phyloP scores from a whole-genome alignment of 306 rosid genomes.

The Rosa persica region DNA sequence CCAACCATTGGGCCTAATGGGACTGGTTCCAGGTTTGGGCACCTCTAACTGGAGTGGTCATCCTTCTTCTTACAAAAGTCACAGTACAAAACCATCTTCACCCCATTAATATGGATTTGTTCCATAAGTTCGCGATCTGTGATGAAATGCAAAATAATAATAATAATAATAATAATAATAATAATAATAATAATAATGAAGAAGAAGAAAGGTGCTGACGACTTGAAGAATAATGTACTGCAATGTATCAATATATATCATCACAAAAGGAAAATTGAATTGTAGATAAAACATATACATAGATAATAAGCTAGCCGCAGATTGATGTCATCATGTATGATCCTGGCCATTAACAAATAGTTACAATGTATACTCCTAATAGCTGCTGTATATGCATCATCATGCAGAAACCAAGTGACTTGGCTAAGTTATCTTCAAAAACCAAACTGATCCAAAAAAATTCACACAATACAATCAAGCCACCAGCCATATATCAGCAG shows the following conservation, averaged over 20 bases:
- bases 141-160: too few species aligned
- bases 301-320: not conserved
- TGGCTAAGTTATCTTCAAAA: not conserved
- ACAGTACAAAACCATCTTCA: not conserved
- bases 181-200: too few species aligned
- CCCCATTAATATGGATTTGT: not conserved
- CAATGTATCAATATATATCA: not conserved
- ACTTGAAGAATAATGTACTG: not conserved
- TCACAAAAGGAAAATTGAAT: not conserved
- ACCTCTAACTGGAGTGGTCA: not conserved
- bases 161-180: too few species aligned
- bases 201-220: too few species aligned
- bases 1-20: not conserved
- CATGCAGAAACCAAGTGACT: not conserved
- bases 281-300: not conserved
- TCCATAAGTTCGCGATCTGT: not conserved
- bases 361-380: too few species aligned
- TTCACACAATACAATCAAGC: not conserved
- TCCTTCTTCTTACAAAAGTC: not conserved
- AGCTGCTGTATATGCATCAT: not conserved
- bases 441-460: not conserved
- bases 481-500: not conserved
- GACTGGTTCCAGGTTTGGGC: not conserved
- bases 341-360: not conserved
- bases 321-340: not conserved